These are phyloP conservation scores for Reticulascus tulasneorum DNA, from an alignment of 2,329 filamentous ascomycete species.

Conservation along the genomic window DNA sequence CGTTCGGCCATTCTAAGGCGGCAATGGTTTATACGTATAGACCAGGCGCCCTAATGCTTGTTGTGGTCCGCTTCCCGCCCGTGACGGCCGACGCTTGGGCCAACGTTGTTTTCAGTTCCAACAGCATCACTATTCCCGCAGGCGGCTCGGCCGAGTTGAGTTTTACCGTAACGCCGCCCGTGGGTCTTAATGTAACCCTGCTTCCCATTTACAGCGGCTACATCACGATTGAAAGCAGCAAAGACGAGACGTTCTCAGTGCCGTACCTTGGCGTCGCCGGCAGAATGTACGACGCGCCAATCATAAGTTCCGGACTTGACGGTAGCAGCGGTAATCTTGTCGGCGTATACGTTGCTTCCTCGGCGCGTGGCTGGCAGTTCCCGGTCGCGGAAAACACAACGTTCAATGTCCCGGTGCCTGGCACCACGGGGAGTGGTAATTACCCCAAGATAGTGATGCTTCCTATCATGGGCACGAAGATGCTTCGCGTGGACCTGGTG, in stretches of 20 bases:
- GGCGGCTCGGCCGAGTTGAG: constrained; percentile 20
- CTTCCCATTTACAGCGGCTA: constrained; percentile 41
- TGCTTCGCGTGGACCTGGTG: constrained; percentile 19
- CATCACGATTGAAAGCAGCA: constrained; percentile 34
- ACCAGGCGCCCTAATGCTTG: constrained; percentile 4
- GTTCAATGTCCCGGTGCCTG: constrained; percentile 19
- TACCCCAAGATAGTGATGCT: constrained; percentile 6
- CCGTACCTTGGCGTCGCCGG: constrained; percentile 35
- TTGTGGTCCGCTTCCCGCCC: constrained; percentile 12
- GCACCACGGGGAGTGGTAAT: background rate
- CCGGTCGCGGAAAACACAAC: constrained; percentile 16
- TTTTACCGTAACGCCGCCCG: constrained; percentile 23
- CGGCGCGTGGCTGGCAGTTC: constrained; percentile 9
- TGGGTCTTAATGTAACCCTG: constrained; percentile 20
- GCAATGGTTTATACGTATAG: constrained; percentile 34
- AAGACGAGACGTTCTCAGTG: constrained; percentile 29
- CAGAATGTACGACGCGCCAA: constrained; percentile 17
- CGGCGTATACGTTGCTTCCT: constrained; percentile 13
- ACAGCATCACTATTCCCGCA: constrained; percentile 23
- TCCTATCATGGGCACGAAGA: constrained; percentile 12
- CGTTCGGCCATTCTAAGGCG: constrained; percentile 29
- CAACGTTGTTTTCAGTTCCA: constrained; percentile 13
- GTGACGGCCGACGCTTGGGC: constrained; percentile 13
- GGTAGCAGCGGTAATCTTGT: no score
- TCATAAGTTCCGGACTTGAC: constrained; percentile 9